Conservation (phyloP, 352 stramenopile species). For the Halophytophthora polymorphica region DNA sequence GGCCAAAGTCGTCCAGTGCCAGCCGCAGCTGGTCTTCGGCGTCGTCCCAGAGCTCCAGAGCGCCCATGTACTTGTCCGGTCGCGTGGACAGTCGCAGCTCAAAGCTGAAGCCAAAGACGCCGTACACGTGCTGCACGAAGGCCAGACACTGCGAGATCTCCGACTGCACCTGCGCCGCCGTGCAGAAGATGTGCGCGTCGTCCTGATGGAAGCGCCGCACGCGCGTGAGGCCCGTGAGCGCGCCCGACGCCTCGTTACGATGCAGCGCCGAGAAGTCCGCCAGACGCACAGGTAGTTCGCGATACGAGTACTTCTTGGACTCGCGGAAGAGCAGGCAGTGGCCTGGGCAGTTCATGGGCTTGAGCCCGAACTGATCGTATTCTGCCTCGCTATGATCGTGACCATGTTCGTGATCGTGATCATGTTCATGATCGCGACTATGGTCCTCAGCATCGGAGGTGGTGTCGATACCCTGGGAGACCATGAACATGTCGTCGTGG, state of each 20-base stretch:
- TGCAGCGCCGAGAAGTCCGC: slow-evolving; percentile 96
- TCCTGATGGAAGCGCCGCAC: slow-evolving; percentile 98
- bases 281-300: slow-evolving; percentile 92
- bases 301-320: slow-evolving; percentile 92
- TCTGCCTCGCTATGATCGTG: slow-evolving; percentile 24
- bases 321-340: slow-evolving; percentile 98
- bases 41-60: slow-evolving; percentile 92
- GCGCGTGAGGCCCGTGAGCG: slow-evolving; percentile 94
- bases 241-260: slow-evolving; percentile 94
- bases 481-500: slow-evolving; percentile 95
- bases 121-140: slow-evolving; percentile 94
- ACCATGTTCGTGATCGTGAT: slow-evolving; percentile 22
- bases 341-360: slow-evolving; percentile 98
- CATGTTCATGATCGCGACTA: no score
- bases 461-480: slow-evolving; percentile 61
- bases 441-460: slow-evolving; percentile 4
- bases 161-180: slow-evolving; percentile 92
- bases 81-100: slow-evolving; percentile 92
- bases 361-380: slow-evolving; percentile 94
- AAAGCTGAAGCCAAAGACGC: slow-evolving; percentile 94
- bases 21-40: slow-evolving; percentile 76
- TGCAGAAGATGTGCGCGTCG: slow-evolving; percentile 98
- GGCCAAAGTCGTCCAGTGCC: slow-evolving; percentile 64
- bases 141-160: slow-evolving; percentile 94
- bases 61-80: slow-evolving; percentile 94